Evolutionary conservation across 2,329 filamentous ascomycete genomes (phyloP).

Genomic region (Aschersonia sp.): DNA sequence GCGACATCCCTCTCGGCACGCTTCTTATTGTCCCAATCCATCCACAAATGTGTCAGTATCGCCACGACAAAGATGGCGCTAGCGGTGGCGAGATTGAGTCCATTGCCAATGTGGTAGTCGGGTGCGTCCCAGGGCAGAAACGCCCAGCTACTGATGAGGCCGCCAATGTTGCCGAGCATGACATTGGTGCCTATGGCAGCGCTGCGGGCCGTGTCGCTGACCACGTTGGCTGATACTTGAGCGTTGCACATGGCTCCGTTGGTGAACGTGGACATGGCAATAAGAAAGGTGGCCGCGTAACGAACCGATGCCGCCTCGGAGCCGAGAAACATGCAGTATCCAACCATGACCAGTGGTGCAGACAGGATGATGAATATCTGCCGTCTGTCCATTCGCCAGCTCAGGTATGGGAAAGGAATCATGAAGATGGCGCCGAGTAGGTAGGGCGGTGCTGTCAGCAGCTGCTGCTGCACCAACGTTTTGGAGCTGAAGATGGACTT

Average conservation of each 20-base stretch:
- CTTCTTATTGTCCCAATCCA: conserved; percentile 43
- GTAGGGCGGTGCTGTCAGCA: conserved; percentile 59
- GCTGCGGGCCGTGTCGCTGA: conserved; percentile 54
- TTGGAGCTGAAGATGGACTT: conserved; percentile 47
- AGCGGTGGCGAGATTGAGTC: conserved; percentile 48
- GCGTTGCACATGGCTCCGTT: conserved; percentile 53
- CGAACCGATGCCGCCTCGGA: conserved; percentile 34
- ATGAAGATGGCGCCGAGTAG: conserved; percentile 55
- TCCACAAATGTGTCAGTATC: conserved; percentile 39
- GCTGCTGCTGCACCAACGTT: conserved; percentile 45
- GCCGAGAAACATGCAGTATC: conserved; percentile 58
- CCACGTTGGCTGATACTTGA: conserved; percentile 54
- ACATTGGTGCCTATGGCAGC: conserved; percentile 51
- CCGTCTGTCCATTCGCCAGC: conserved; percentile 45
- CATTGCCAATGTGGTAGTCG: conserved; percentile 57
- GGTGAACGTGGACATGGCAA: conserved; percentile 48
- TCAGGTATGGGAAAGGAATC: conserved; percentile 43
- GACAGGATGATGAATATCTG: conserved; percentile 45
- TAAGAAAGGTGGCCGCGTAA: conserved; percentile 58
- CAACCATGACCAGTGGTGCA: conserved; percentile 50
- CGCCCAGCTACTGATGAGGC: conserved; percentile 50
- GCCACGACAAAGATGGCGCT: conserved; percentile 35
- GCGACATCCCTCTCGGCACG: conserved; percentile 15
- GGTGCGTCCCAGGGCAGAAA: conserved; percentile 50
- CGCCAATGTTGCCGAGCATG: conserved; percentile 63